Evolutionary conservation across 192 early-diverging fungal genomes (phyloP).

Genomic region (Paraglomus brasilianum): DNA sequence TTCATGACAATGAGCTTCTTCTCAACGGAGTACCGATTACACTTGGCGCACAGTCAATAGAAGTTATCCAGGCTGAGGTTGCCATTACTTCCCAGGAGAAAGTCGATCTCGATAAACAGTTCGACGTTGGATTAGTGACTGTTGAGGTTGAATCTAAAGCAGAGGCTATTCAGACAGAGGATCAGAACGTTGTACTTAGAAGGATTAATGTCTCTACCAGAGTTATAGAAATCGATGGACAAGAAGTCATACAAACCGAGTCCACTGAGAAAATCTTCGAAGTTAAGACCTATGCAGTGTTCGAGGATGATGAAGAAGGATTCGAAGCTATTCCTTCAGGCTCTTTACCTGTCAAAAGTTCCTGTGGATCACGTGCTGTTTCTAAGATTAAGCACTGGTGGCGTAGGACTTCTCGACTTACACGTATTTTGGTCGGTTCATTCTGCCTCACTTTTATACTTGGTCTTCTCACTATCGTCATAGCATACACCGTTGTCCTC

Average conservation of each 20-base stretch:
- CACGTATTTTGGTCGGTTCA: background rate
- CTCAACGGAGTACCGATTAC: conserved; percentile 50
- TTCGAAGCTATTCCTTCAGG: background rate
- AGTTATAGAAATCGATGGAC: conserved; percentile 56
- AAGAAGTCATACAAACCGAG: conserved; percentile 51
- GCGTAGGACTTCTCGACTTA: conserved; percentile 10
- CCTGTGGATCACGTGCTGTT: background rate
- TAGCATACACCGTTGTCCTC: background rate
- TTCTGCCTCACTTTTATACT: conserved; percentile 13
- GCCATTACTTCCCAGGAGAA: conserved; percentile 41
- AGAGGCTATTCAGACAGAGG: conserved; percentile 42
- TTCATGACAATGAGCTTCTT: conserved; percentile 51
- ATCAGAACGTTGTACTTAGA: conserved; percentile 43
- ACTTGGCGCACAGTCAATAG: conserved; percentile 43
- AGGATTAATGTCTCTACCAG: conserved; percentile 48
- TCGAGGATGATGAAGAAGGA: conserved; percentile 19
- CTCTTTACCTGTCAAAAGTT: background rate
- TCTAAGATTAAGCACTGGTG: conserved; percentile 13
- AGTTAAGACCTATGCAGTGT: conserved; percentile 46
- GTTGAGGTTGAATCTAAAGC: conserved; percentile 51
- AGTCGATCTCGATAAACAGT: conserved; percentile 45
- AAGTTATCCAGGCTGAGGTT: conserved; percentile 9
- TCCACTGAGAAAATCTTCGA: conserved; percentile 56
- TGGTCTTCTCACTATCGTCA: conserved; percentile 14
- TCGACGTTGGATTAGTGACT: conserved; percentile 53